These are phyloP conservation scores for Arabidopsis arenosa DNA, from an alignment of 345 rosid genomes.

Conservation along the genomic window DNA sequence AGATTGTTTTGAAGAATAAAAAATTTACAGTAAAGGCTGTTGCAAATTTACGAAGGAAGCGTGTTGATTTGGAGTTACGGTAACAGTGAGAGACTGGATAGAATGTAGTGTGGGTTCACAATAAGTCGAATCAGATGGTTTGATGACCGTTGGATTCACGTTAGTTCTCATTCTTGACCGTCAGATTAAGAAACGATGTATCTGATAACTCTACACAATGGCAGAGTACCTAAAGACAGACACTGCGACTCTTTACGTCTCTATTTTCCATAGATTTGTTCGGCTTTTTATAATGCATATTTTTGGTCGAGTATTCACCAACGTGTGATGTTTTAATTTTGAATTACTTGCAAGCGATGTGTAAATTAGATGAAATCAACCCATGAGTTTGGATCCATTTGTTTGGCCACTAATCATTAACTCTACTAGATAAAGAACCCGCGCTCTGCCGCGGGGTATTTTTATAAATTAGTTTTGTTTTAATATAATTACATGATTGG, in stretches of 20 bases:
- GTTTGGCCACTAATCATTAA: slow-evolving; percentile 1
- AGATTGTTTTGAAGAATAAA: background rate
- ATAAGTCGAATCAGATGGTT: slow-evolving; percentile 8
- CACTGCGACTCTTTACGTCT: slow-evolving; percentile 25
- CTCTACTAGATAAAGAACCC: too few species aligned
- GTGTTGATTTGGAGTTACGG: slow-evolving; percentile 31
- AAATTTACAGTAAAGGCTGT: background rate
- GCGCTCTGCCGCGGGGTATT: too few species aligned
- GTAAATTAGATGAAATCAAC: background rate
- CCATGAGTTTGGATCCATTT: slow-evolving; percentile 8
- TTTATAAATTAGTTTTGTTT: too few species aligned
- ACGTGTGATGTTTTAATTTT: background rate
- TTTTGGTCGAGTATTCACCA: background rate
- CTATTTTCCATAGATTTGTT: slow-evolving; percentile 10
- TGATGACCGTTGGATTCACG: slow-evolving; percentile 31
- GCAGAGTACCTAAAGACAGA: slow-evolving; percentile 22
- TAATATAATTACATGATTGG: too few species aligned
- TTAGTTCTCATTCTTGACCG: slow-evolving; percentile 9
- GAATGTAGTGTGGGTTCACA: slow-evolving; percentile 12
- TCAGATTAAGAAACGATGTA: slow-evolving; percentile 15
- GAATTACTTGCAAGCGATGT: background rate
- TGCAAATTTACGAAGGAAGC: slow-evolving; percentile 34
- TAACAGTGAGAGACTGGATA: slow-evolving; percentile 16
- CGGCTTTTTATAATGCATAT: background rate
- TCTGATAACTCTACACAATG: slow-evolving; percentile 16